Conservation (phyloP, 139 green algal species). For the Chlorella vulgaris region DNA sequence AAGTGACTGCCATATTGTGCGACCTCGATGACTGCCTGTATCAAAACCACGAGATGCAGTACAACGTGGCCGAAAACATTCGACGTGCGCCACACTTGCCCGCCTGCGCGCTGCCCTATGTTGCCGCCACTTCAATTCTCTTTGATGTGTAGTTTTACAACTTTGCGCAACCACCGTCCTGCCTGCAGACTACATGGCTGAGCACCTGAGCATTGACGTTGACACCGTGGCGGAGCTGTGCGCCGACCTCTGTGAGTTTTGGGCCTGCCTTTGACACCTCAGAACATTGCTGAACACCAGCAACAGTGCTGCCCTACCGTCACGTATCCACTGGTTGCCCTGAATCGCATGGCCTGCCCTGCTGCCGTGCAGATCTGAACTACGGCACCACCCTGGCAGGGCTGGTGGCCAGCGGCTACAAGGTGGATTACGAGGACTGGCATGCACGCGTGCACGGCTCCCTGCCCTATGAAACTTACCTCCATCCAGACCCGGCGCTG, state of each 20-base stretch:
- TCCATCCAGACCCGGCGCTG: slow-evolving; percentile 41
- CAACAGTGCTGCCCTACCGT: too few species aligned
- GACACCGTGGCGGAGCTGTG: slow-evolving; percentile 54
- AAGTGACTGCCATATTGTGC: slow-evolving; percentile 50
- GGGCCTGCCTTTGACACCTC: too few species aligned
- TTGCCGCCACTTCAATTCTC: too few species aligned
- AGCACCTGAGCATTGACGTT: slow-evolving; percentile 54
- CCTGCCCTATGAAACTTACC: slow-evolving; percentile 63
- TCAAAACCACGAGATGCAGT: slow-evolving; percentile 37
- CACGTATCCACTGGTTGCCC: too few species aligned
- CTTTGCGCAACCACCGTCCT: background rate
- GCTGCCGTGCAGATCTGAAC: too few species aligned
- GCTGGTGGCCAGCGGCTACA: slow-evolving; percentile 57
- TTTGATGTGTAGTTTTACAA: too few species aligned
- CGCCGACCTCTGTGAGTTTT: slow-evolving; percentile 57
- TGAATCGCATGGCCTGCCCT: too few species aligned
- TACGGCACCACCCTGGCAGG: slow-evolving; percentile 77
- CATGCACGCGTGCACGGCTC: slow-evolving; percentile 70
- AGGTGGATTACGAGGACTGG: slow-evolving; percentile 78
- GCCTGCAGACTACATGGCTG: slow-evolving; percentile 65
- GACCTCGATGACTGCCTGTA: slow-evolving; percentile 74
- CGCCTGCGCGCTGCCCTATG: too few species aligned
- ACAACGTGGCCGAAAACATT: slow-evolving; percentile 62
- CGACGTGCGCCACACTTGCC: background rate
- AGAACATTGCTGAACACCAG: too few species aligned